Conservation (phyloP, 192 early-diverging fungal genomes). For the Backusella luteola region DNA sequence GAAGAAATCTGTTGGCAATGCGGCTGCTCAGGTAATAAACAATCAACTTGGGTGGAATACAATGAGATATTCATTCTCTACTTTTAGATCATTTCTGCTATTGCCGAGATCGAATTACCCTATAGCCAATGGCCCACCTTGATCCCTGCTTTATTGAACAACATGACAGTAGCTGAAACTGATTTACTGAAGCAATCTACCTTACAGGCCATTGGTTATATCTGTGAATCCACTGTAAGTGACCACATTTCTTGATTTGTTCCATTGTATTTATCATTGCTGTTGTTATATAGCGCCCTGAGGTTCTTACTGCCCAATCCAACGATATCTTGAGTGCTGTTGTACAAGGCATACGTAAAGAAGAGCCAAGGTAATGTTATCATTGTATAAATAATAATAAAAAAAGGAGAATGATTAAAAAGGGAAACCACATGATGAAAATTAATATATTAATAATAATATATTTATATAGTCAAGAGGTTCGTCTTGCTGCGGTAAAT, state of each 20-base stretch:
- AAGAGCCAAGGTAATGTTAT: slow-evolving; percentile 70
- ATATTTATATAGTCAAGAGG: slow-evolving; percentile 60
- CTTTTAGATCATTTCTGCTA: slow-evolving; percentile 77
- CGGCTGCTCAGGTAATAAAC: slow-evolving; percentile 62
- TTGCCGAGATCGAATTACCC: slow-evolving; percentile 94
- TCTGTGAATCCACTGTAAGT: slow-evolving; percentile 86
- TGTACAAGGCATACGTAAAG: slow-evolving; percentile 91
- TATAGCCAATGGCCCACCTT: slow-evolving; percentile 81
- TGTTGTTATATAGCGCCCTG: slow-evolving; percentile 57
- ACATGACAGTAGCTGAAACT: slow-evolving; percentile 66
- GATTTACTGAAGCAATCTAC: slow-evolving; percentile 74
- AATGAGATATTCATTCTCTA: background rate
- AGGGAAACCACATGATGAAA: background rate
- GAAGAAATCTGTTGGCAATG: slow-evolving; percentile 56
- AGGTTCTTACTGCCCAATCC: slow-evolving; percentile 77
- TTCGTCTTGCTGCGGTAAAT: slow-evolving; percentile 83
- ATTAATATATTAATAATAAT: background rate
- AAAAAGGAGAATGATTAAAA: background rate
- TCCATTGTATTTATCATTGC: background rate
- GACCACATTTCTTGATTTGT: too few relatives aligned
- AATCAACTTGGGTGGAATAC: too few relatives aligned
- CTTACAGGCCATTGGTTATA: slow-evolving; percentile 88
- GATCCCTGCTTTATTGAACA: slow-evolving; percentile 78
- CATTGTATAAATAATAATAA: background rate
- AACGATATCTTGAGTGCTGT: slow-evolving; percentile 94